These are phyloP conservation scores for Annona cherimola DNA, from an alignment of 164 flowering plant genomes.

Conservation along the genomic window DNA sequence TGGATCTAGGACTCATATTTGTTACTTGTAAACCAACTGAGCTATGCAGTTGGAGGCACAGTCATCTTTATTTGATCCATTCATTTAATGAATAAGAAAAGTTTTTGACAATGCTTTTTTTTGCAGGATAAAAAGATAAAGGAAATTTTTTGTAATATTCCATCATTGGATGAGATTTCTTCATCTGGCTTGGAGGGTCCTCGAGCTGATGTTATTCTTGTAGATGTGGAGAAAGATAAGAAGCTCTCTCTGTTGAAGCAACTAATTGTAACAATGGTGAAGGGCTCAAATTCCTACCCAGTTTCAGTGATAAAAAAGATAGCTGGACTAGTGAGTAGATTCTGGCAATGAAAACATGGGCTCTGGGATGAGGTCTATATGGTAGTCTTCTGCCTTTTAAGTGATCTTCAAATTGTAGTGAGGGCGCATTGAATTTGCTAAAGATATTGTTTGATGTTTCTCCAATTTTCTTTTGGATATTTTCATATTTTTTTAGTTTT, in stretches of 20 bases:
- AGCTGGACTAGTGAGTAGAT: slow-evolving; percentile 74
- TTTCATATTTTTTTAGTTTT: not conserved
- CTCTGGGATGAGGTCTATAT: not conserved
- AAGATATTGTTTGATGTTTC: not conserved
- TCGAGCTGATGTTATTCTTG: slow-evolving; percentile 76
- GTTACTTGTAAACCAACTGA: too few species aligned
- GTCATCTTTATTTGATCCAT: not conserved
- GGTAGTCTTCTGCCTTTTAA: not conserved
- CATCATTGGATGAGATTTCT: slow-evolving; percentile 75
- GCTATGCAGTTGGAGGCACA: too few species aligned
- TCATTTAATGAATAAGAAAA: not conserved
- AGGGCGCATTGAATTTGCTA: not conserved
- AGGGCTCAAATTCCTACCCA: slow-evolving; percentile 76
- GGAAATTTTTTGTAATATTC: slow-evolving; percentile 64
- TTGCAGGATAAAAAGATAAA: slow-evolving; percentile 76
- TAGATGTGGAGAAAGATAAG: slow-evolving; percentile 79
- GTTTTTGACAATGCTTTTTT: not conserved
- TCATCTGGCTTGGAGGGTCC: slow-evolving; percentile 62
- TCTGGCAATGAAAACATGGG: not conserved
- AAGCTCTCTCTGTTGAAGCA: slow-evolving; percentile 88
- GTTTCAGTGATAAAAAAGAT: slow-evolving; percentile 86
- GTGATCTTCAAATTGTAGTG: not conserved
- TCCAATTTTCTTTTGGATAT: not conserved
- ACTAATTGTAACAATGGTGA: slow-evolving; percentile 61
- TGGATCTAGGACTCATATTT: too few species aligned